Percentiles rank a stretch among this genome's conserved stretches.
These are phyloP conservation scores for Suillus decipiens DNA, from an alignment of 768 basidiomycete genomes.

Conservation along the genomic window DNA sequence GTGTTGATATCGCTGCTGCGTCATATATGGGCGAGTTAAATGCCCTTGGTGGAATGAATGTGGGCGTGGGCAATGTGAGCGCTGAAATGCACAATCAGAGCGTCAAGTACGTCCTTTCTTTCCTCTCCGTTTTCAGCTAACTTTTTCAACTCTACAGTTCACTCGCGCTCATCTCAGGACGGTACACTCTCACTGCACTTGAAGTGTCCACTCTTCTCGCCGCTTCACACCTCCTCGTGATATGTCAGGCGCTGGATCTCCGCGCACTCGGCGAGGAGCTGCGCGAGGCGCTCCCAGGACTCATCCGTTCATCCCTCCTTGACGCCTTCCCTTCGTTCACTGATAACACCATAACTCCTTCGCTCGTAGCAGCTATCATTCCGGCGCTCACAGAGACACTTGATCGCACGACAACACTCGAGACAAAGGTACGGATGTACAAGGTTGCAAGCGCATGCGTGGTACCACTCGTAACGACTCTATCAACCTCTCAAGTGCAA, in stretches of 20 bases:
- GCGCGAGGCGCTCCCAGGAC: conserved; percentile 30
- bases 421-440: conserved; percentile 67
- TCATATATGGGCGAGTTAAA: conserved; percentile 84
- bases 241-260: conserved; percentile 84
- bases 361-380: conserved; percentile 32
- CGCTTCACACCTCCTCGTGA: conserved; percentile 73
- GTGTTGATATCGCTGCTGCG: conserved; percentile 81
- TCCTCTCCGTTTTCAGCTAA: neutral
- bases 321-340: conserved; percentile 3
- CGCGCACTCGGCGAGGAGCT: conserved; percentile 76
- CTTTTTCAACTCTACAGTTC: conserved; percentile 47
- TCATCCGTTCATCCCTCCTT: conserved; percentile 17
- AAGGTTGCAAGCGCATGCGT: conserved; percentile 66
- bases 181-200: conserved; percentile 75
- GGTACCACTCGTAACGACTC: conserved; percentile 57
- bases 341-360: neutral
- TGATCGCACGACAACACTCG: conserved; percentile 72
- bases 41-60: conserved; percentile 70
- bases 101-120: conserved; percentile 64
- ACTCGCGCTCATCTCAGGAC: conserved; percentile 79
- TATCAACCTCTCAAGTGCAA: conserved; percentile 17
- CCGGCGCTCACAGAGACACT: conserved; percentile 50
- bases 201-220: conserved; percentile 77
- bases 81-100: conserved; percentile 95
- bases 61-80: conserved; percentile 81